phyloP scores from a whole-genome alignment of 176 grass and related monocot genomes.

The Oryza longistaminata region DNA sequence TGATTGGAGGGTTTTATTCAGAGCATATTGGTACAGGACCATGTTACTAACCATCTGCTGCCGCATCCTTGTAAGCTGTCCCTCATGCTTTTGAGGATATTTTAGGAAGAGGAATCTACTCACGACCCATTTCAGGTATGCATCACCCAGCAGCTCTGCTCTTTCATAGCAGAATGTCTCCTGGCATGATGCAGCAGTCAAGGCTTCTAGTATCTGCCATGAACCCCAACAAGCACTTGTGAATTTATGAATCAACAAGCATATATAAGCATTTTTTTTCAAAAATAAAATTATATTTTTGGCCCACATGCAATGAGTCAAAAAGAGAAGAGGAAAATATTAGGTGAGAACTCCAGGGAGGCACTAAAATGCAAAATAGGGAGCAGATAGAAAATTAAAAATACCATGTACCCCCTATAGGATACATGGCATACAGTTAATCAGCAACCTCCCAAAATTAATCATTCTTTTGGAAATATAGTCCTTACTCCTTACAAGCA shows the following conservation, averaged over 20 bases:
- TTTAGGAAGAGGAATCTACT: constrained; percentile 99
- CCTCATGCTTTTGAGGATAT: constrained; percentile 98
- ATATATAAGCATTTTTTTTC: constrained; percentile 5
- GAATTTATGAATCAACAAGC: neutral
- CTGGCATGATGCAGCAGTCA: constrained; percentile 99
- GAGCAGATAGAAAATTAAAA: neutral
- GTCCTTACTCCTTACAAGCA: constrained; percentile 9
- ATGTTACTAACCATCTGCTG: constrained; percentile 99
- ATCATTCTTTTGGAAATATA: neutral
- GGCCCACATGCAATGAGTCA: neutral
- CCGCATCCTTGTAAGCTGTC: constrained; percentile 92
- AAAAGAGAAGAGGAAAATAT: neutral
- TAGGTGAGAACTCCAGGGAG: neutral
- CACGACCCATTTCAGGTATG: constrained; percentile 99
- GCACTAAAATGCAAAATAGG: constrained; percentile 1
- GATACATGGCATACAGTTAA: constrained; percentile 1
- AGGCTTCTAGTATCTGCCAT: constrained; percentile 89
- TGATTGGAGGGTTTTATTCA: constrained; percentile 90
- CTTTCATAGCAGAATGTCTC: constrained; percentile 99
- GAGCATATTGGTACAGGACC: constrained; percentile 87
- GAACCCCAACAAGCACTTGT: constrained; percentile 30
- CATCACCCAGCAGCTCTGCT: constrained; percentile 95
- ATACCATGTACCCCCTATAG: neutral
- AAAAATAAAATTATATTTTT: constrained; percentile 19
- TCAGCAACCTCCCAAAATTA: neutral